These are phyloP conservation scores for Psophocarpus tetragonolobus DNA, from an alignment of 306 rosid genomes.

Conservation along the genomic window DNA sequence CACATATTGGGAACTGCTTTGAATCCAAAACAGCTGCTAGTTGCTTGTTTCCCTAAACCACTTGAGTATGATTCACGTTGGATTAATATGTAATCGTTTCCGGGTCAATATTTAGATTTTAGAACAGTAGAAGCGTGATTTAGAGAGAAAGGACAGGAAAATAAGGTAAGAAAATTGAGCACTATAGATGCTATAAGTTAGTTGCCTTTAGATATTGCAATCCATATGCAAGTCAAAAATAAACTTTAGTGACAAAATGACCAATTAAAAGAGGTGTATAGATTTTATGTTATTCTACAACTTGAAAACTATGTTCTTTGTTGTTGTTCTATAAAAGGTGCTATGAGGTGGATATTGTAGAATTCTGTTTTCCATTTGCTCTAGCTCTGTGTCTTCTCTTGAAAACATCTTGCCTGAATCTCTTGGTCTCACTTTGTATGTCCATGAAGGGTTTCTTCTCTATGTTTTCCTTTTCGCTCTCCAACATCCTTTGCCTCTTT, in stretches of 20 bases:
- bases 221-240: conserved; percentile 18
- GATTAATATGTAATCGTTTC: neutral
- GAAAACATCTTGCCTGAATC: conserved; percentile 90
- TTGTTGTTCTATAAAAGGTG: neutral
- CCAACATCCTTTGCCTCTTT: conserved; percentile 76
- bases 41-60: conserved; percentile 13
- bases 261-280: conserved; percentile 26
- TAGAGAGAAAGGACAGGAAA: neutral
- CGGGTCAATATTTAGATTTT: conserved; percentile 1
- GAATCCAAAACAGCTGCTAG: neutral
- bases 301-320: conserved; percentile 7
- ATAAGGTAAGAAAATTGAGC: conserved; percentile 1
- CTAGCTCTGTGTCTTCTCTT: conserved; percentile 88
- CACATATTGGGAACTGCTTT: neutral
- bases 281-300: conserved; percentile 24
- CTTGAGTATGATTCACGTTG: conserved; percentile 3
- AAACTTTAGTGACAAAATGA: conserved; percentile 20
- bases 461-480: conserved; percentile 70
- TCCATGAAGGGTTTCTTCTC: conserved; percentile 83
- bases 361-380: conserved; percentile 45
- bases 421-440: conserved; percentile 78
- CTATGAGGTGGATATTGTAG: conserved; percentile 34
- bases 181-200: conserved; percentile 29
- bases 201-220: conserved; percentile 31
- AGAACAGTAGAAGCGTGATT: neutral